phyloP scores from a whole-genome alignment of 139 green algal genomes.

The Volvox reticuliferus region DNA sequence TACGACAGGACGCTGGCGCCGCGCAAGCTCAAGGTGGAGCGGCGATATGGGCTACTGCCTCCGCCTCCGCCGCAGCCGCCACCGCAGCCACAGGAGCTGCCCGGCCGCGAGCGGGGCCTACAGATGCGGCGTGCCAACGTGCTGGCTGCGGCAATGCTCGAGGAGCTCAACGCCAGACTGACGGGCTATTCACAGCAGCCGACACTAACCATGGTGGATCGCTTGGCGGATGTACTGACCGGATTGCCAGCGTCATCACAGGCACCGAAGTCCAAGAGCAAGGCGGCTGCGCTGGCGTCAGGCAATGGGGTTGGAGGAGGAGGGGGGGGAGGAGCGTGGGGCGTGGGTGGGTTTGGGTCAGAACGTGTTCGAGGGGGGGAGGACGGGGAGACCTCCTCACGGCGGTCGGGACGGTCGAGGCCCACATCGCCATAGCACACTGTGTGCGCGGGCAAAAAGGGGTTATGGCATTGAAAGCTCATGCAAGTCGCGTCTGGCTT shows the following conservation, averaged over 20 bases:
- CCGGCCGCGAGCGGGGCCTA: neutral
- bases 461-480: no score
- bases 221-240: conserved; percentile 21
- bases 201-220: neutral
- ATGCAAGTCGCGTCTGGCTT: no score
- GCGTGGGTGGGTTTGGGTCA: neutral
- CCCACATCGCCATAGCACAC: neutral
- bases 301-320: neutral
- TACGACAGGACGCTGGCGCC: conserved; percentile 17
- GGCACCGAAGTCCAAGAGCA: neutral
- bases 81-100: neutral
- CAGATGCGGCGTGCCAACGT: conserved; percentile 29
- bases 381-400: neutral
- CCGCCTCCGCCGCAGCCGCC: neutral
- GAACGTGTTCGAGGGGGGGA: neutral
- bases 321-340: neutral
- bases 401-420: neutral
- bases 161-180: conserved; percentile 21
- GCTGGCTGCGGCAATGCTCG: conserved; percentile 31
- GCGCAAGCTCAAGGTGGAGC: conserved; percentile 36
- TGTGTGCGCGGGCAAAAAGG: neutral
- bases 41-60: conserved; percentile 5
- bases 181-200: neutral
- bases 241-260: neutral
- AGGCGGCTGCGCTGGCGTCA: neutral